These are phyloP conservation scores for Backusella westeae DNA, from an alignment of 192 early-diverging fungal species.

Conservation along the genomic window DNA sequence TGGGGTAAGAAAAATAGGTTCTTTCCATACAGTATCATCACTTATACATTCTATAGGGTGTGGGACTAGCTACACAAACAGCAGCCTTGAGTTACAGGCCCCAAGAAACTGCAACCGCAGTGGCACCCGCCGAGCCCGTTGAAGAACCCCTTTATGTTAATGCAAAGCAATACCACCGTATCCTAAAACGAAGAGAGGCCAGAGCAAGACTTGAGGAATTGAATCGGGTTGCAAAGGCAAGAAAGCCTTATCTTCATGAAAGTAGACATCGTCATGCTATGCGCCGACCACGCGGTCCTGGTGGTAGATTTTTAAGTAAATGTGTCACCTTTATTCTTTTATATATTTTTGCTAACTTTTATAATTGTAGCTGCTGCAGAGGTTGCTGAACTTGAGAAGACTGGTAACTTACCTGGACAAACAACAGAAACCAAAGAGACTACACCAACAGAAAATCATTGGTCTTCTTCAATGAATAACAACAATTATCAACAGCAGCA, in stretches of 20 bases:
- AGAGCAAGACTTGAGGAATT: constrained; percentile 80
- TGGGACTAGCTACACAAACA: background rate
- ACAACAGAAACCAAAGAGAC: background rate
- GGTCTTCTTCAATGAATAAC: background rate
- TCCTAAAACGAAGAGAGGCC: constrained; percentile 90
- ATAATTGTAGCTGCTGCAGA: constrained; percentile 58
- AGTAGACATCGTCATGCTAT: constrained; percentile 97
- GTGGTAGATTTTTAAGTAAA: constrained; percentile 87
- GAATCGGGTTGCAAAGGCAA: constrained; percentile 67
- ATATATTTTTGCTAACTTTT: background rate
- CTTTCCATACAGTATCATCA: background rate
- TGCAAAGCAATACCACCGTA: constrained; percentile 97
- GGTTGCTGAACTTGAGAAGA: constrained; percentile 58
- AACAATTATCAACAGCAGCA: background rate
- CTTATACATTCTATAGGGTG: background rate
- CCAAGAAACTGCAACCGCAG: background rate
- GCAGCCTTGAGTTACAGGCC: background rate
- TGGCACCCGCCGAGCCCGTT: background rate
- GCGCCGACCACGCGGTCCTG: constrained; percentile 94
- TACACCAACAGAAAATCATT: background rate
- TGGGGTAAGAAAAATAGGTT: background rate
- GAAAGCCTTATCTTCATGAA: constrained; percentile 96
- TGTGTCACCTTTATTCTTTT: background rate
- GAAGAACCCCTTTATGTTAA: constrained; percentile 94
- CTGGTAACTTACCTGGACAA: constrained; percentile 16